Conservation (phyloP, 371 early-diverging fungal genomes). For the Thermomucor indicae-seudaticae region DNA sequence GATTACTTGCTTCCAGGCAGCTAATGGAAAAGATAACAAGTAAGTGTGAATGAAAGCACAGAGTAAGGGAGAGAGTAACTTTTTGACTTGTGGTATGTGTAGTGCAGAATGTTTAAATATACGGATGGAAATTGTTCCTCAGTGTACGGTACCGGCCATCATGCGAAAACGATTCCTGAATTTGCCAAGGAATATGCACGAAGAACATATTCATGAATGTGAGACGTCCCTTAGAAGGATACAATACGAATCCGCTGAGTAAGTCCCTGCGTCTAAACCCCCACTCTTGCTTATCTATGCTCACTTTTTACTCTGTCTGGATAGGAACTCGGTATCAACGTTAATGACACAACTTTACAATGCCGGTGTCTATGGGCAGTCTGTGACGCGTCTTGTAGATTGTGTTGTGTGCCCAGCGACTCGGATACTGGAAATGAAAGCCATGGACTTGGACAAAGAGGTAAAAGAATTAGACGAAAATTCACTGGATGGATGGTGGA, state of each 20-base stretch:
- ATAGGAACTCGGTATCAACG: conserved; percentile 16
- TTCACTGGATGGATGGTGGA: not conserved
- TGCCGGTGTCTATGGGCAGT: conserved; percentile 55
- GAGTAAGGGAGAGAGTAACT: too few relatives aligned
- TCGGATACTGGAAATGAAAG: conserved; percentile 27
- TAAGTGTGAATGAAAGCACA: conserved; percentile 7
- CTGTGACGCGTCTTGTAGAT: conserved; percentile 49
- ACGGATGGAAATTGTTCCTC: conserved; percentile 39
- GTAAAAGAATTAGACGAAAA: conserved; percentile 3
- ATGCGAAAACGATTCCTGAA: conserved; percentile 34
- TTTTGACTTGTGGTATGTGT: too few relatives aligned
- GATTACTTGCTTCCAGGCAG: conserved; percentile 54
- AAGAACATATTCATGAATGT: conserved; percentile 47
- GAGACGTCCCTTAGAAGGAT: conserved; percentile 9
- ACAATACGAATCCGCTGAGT: conserved; percentile 14
- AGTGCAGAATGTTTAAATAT: conserved; percentile 35
- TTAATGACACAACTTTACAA: conserved; percentile 49
- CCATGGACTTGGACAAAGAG: conserved; percentile 19
- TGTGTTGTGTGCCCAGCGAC: conserved; percentile 53
- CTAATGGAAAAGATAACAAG: conserved; percentile 15
- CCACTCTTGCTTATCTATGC: too few relatives aligned
- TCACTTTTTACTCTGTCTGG: too few relatives aligned
- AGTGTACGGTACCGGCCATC: conserved; percentile 18
- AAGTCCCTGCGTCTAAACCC: too few relatives aligned
- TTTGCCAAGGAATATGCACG: conserved; percentile 43